Evolutionary conservation across 208 protist species (phyloP).

Genomic region (Angomonas desouzai): DNA sequence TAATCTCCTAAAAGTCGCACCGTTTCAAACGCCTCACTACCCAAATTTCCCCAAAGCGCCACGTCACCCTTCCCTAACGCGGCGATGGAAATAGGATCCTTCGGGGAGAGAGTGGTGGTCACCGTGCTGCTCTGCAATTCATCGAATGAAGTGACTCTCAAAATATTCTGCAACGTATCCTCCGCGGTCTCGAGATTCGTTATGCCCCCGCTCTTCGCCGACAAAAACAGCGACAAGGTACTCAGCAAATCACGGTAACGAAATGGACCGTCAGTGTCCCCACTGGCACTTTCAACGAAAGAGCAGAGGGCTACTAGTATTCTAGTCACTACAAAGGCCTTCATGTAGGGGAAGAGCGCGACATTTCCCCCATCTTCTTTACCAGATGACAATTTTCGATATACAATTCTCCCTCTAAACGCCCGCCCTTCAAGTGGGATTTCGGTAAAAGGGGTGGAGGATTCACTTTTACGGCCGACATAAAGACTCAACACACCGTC

Average conservation of each 20-base stretch:
- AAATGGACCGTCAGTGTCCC: neutral
- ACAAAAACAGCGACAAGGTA: neutral
- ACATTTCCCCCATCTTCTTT: constrained; percentile 21
- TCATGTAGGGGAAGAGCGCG: constrained; percentile 66
- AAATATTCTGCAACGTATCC: neutral
- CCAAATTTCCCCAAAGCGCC: neutral
- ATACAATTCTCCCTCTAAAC: constrained; percentile 78
- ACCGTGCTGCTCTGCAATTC: neutral
- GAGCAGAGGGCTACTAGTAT: constrained; percentile 84
- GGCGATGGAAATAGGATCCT: neutral
- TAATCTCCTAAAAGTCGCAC: neutral
- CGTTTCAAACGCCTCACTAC: neutral
- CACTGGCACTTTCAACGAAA: constrained; percentile 29
- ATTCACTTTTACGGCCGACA: constrained; percentile 86
- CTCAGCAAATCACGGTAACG: neutral
- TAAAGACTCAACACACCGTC: constrained; percentile 79
- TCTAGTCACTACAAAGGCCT: constrained; percentile 74
- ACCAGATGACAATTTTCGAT: constrained; percentile 49
- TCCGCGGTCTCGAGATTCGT: neutral
- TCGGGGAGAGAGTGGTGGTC: neutral
- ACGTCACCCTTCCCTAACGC: neutral
- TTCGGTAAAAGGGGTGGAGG: constrained; percentile 66
- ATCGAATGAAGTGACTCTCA: neutral
- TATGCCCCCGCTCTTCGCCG: neutral
- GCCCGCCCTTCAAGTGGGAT: constrained; percentile 67